Base-by-base conservation (phyloP, 1,139 yeast species). In the Yamadazyma oceani region DNA sequence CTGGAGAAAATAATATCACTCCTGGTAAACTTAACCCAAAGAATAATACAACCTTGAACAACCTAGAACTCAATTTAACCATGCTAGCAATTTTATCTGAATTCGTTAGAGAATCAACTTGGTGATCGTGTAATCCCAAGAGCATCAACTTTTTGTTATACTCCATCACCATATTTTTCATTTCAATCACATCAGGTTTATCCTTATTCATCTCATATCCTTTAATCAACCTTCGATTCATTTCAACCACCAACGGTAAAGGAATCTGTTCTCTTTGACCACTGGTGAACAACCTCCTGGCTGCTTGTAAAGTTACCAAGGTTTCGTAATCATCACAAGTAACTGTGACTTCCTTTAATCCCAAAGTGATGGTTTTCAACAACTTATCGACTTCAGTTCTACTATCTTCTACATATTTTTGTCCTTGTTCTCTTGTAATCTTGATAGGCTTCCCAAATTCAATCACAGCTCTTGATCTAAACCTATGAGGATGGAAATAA, bases 401-500 rank as follows among this genome's bases (percentile, higher is more conserved):
- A 3, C 83, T 76, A 38, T 57, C 56, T 45, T 80, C 68, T 14
- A 71, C 54, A 58, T 90, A 90, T 57, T 75, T 77, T 17, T 69
- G 73, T 4, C 89, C 87, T 40, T 87, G 65, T 21, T 79, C 81
- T 10, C 64, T 62, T 6, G 82, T 70, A 26, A 92, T 80, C 36
- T 78, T 82, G 42, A 92, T 81, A 6, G 97, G 97, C 41, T 81
- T 77, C 16, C 98, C 98, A 63, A 90, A 90, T 61, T 92, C 97
- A 41, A 92, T 74, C 17, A 92, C 96, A 1, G 97, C 97, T 53
- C 97, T 75, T 2, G 96, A 88, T 57, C 97, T 75, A 62, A 92
- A 92, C 58, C 85, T 87, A 62, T 92, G 95, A 10, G 97, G 92
- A 60, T 88, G 95, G 73, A 92, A 92, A 62, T 92, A 92, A 63